These are phyloP conservation scores for Melampsora americana DNA, from an alignment of 1,284 basidiomycete genomes.

Conservation along the genomic window DNA sequence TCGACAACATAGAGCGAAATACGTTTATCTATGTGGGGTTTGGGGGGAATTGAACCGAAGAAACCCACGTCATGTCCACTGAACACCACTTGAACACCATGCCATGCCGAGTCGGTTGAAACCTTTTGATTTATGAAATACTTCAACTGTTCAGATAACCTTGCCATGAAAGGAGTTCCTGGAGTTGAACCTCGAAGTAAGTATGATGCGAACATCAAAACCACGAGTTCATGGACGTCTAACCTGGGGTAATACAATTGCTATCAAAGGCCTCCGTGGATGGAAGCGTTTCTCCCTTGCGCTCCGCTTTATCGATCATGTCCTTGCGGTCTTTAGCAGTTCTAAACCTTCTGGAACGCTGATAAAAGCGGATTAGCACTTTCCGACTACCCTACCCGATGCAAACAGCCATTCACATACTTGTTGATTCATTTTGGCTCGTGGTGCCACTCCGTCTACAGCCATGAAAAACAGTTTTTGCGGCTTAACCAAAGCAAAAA, in stretches of 20 bases:
- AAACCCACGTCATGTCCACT: conserved; percentile 82
- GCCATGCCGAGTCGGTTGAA: conserved; percentile 89
- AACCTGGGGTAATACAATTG: conserved; percentile 97
- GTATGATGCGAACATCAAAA: conserved; percentile 7
- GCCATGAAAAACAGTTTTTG: conserved; percentile 74
- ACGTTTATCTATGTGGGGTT: background rate
- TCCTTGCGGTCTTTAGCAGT: conserved; percentile 91
- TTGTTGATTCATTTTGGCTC: conserved; percentile 99
- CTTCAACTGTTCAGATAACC: conserved; percentile 80
- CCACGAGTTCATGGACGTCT: conserved; percentile 52
- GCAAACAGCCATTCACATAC: background rate
- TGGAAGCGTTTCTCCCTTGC: conserved; percentile 84
- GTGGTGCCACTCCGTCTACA: conserved; percentile 93
- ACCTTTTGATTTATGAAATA: conserved; percentile 99
- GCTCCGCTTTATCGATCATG: conserved; percentile 75
- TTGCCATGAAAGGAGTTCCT: conserved; percentile 94
- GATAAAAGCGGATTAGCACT: background rate
- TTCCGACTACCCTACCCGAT: background rate
- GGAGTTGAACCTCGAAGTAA: conserved; percentile 14
- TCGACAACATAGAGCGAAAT: background rate
- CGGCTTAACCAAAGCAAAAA: conserved; percentile 96
- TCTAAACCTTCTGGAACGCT: conserved; percentile 80
- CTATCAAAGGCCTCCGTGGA: conserved; percentile 94
- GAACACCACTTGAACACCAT: conserved; percentile 83
- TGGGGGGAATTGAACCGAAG: background rate